phyloP scores from a whole-genome alignment of 768 basidiomycete species.

The Lactifluus volemus region DNA sequence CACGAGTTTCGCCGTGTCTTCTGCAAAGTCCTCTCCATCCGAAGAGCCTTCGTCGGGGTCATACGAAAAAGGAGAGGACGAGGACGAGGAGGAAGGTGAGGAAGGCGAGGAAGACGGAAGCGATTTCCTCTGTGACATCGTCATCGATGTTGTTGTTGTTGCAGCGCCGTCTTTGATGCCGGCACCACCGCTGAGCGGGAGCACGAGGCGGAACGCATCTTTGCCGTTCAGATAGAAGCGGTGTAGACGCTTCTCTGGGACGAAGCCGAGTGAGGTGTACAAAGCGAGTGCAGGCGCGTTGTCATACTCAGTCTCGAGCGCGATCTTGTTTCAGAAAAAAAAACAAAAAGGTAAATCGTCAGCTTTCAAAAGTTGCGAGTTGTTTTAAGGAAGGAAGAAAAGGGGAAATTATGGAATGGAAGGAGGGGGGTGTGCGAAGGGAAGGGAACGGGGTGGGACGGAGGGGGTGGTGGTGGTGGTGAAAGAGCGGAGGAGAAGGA shows the following conservation, averaged over 20 bases:
- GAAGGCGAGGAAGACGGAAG: not conserved
- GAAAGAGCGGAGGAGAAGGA: slow-evolving; percentile 33
- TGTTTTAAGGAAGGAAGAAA: not conserved
- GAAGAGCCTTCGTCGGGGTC: not conserved
- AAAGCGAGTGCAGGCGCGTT: slow-evolving; percentile 81
- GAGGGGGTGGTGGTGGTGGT: slow-evolving; percentile 32
- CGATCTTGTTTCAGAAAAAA: slow-evolving; percentile 46
- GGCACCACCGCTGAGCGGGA: slow-evolving; percentile 42
- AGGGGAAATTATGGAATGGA: not conserved
- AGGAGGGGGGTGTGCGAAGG: not conserved
- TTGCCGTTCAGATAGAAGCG: slow-evolving; percentile 97
- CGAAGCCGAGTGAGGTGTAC: slow-evolving; percentile 90
- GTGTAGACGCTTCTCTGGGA: slow-evolving; percentile 88
- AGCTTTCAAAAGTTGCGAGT: not conserved
- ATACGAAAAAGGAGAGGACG: not conserved
- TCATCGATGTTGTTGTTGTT: too few species aligned
- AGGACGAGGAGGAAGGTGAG: not conserved
- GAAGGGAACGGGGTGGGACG: not conserved
- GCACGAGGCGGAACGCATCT: slow-evolving; percentile 83
- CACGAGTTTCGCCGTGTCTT: slow-evolving; percentile 9
- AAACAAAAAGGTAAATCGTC: not conserved
- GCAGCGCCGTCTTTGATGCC: not conserved
- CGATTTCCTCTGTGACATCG: not conserved
- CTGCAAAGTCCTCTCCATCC: not conserved
- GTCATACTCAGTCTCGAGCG: slow-evolving; percentile 94